phyloP scores from a whole-genome alignment of 768 basidiomycete species.

The Pulveroboletus ravenelii region DNA sequence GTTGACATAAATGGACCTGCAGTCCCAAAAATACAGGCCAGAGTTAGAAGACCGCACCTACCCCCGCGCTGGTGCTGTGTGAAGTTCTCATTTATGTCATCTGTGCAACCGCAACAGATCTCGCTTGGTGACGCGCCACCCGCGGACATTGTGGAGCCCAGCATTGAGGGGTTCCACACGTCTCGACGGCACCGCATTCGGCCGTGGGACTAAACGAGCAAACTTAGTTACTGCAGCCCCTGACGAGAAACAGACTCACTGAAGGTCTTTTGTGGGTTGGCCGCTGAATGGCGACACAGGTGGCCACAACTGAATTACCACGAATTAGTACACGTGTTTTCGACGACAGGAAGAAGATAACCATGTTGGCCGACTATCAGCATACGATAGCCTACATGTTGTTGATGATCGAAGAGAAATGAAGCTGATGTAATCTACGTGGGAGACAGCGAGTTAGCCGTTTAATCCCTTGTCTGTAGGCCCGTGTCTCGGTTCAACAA shows the following conservation, averaged over 20 bases:
- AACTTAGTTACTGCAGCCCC: background rate
- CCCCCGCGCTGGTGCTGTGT: background rate
- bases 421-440: constrained; percentile 21
- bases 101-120: background rate
- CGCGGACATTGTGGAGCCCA: background rate
- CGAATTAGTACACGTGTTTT: background rate
- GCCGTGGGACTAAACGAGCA: background rate
- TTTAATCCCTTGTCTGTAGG: background rate
- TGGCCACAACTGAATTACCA: background rate
- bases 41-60: background rate
- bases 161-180: background rate
- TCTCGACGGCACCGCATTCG: background rate
- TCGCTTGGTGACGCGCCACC: background rate
- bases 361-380: background rate
- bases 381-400: background rate
- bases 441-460: constrained; percentile 4
- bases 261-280: background rate
- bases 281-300: background rate
- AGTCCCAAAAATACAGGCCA: background rate
- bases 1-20: background rate
- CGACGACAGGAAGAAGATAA: background rate
- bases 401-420: background rate
- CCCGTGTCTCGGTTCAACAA: constrained; percentile 5
- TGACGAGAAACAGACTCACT: background rate
- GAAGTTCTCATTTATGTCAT: constrained; percentile 2